Base-by-base conservation (phyloP, 2,329 filamentous ascomycete species). In the Paramyrothecium sp. region DNA sequence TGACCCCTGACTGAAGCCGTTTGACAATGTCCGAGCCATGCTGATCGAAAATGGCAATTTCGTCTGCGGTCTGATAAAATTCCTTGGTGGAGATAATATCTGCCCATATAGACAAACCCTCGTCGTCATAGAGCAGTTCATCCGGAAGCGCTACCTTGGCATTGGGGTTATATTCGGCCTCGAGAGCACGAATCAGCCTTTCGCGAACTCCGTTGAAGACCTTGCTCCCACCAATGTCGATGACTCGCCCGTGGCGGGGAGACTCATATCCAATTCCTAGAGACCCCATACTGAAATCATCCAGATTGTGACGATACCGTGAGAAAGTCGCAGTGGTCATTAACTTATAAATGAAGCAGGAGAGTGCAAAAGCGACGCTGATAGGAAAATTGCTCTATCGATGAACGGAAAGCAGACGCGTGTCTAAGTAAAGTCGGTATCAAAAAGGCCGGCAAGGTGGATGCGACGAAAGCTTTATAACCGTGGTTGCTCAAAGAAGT, bases 41-140 rank as follows among this genome's bases (percentile, higher is more conserved):
- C 52, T 61, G 55, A 38, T 73, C 62, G 34, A 77, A 72, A 2
- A 77, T 60, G 8, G 59, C 63, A 20, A 73, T 73, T 63, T 77
- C 75, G 38, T 77, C 75, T 30, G 71, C 69, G 3, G 75, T 75
- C 58, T 77, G 75, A 57, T 77, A 77, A 57, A 75, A 76, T 46
- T 75, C 68, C 2, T 66, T 62, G 1, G 67, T 73, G 59, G 69
- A 73, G 55, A 77, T 77, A 56, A 77, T 76, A 11, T 74, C 57
- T 50, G 74, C 74, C 75, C 75, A 77, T 58, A 76, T 74, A 7
- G 63, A 61, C 51, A 76, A 63, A 2, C 75, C 75, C 5, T 64
- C 53, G 54, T 75, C 74, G 57, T 73, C 67, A 58, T 77, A 77
- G 50, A 77, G 64, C 44, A 75, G 63, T 62, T 77, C 75, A 52